phyloP scores from a whole-genome alignment of 495 filamentous ascomycete species.

The Daldinia bambusicola region DNA sequence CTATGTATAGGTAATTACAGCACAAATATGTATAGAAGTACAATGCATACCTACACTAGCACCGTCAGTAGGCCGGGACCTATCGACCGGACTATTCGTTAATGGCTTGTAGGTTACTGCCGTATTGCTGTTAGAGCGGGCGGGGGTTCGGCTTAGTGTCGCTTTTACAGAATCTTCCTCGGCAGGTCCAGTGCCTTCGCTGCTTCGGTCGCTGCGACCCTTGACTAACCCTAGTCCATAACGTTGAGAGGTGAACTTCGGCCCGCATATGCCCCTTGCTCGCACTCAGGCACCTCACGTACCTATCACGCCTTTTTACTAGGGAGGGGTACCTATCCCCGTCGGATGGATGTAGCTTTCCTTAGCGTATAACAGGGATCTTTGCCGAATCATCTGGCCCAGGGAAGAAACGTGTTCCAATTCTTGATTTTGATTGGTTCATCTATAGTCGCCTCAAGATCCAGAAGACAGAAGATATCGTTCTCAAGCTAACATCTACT shows the following conservation, averaged over 20 bases:
- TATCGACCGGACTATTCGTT: neutral
- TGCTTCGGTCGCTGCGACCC: slow-evolving; percentile 22
- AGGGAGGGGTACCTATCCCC: slow-evolving; percentile 24
- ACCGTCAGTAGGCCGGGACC: neutral
- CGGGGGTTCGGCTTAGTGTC: slow-evolving; percentile 16
- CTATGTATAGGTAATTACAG: too few species aligned
- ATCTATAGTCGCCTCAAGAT: slow-evolving; percentile 29
- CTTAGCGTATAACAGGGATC: slow-evolving; percentile 28
- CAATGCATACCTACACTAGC: too few species aligned
- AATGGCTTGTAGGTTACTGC: neutral
- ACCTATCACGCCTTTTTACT: slow-evolving; percentile 13
- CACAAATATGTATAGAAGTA: too few species aligned
- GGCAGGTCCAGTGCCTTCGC: slow-evolving; percentile 29
- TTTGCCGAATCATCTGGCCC: slow-evolving; percentile 42
- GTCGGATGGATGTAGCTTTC: slow-evolving; percentile 10
- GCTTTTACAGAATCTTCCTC: slow-evolving; percentile 20
- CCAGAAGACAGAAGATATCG: slow-evolving; percentile 28
- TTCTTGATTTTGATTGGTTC: slow-evolving; percentile 31
- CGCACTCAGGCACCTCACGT: slow-evolving; percentile 1
- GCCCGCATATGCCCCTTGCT: slow-evolving; percentile 27
- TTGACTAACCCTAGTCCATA: slow-evolving; percentile 4
- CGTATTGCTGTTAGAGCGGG: slow-evolving; percentile 4
- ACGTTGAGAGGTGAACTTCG: slow-evolving; percentile 33
- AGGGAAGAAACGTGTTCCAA: slow-evolving; percentile 37
- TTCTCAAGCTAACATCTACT: slow-evolving; percentile 3